Evolutionary conservation across 164 flowering plant genomes (phyloP).

Genomic region (Annona squamosa): DNA sequence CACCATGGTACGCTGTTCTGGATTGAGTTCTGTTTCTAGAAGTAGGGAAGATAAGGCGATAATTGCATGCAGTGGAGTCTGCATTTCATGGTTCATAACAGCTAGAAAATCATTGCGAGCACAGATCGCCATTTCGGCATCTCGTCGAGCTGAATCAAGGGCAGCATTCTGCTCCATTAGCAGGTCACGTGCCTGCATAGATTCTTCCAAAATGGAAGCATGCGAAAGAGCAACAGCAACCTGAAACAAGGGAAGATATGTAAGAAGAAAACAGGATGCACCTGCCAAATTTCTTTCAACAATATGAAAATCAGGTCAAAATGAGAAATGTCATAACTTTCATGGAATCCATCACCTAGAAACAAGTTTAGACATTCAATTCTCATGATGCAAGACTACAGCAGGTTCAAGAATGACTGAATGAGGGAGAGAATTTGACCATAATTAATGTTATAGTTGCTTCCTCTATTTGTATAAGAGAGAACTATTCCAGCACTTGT

Average conservation of each 20-base stretch:
- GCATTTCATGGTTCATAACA: conserved; percentile 86
- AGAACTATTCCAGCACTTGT: no score
- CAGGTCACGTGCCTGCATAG: conserved; percentile 67
- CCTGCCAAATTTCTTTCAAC: not conserved
- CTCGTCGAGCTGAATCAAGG: conserved; percentile 56
- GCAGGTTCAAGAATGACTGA: no score
- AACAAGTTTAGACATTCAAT: no score
- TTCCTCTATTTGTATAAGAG: no score
- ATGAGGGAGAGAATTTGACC: no score
- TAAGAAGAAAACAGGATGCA: not conserved
- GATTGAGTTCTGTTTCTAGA: conserved; percentile 55
- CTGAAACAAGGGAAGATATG: conserved; percentile 20
- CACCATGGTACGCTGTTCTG: conserved; percentile 64
- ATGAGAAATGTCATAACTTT: no score
- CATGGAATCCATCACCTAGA: no score
- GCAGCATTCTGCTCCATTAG: conserved; percentile 73
- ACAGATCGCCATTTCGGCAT: conserved; percentile 68
- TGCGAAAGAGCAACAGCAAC: conserved; percentile 87
- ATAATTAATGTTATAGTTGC: no score
- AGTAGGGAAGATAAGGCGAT: conserved; percentile 67
- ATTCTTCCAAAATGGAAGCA: conserved; percentile 78
- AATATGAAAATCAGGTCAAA: no score
- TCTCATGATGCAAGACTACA: no score
- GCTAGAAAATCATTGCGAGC: conserved; percentile 76
- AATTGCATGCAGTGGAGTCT: conserved; percentile 70